Base-by-base conservation (phyloP, 257 asterid genomes). In the Jacaranda copaia region DNA sequence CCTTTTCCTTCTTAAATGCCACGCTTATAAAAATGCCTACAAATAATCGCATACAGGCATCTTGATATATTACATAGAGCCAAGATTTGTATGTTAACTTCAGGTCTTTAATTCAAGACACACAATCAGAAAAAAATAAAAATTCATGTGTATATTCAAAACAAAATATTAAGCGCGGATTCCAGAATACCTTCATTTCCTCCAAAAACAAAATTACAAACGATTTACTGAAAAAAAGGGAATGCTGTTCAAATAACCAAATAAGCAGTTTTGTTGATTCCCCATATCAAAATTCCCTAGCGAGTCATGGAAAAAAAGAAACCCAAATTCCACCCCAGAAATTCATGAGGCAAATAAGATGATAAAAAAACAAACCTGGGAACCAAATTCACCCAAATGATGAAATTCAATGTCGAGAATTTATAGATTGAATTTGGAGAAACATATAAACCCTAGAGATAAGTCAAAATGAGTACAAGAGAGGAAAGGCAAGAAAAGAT, bases 401-500 rank as follows among this genome's bases (percentile, higher is more conserved):
- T 53, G 68, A 73, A 68, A 82, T 52, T 65, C 46, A 68, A 76
- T 70, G 56, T 56, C 5, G 68, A 58, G 55, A 83, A 38, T 8
- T 39, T 53, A 52, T 11, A 59, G 63, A 40, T 72, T 39, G 39
- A 76, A 20, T 70, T 53, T 18, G 82, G 87, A 12, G 74, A 67
- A 76, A 56, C 57, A 20, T 48, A 74, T 79, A 77, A 85, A 84
- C 88, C 89, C 90, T 77, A 82, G 83, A 79, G 74, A 79, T 68
- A 51, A 73, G 89, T 79, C 89, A 82, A 85, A 25, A 85, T 74
- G 75, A 82, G 80, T 76, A 75, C 84, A 73, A 79, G 85, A 69
- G 86, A 71, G 82, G 77, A 83, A 84, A 82, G 81, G 83, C 77
- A 81, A 79, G 55, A 79, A 77, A 59, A 63, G 71, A 61, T 83